phyloP scores from a whole-genome alignment of 73 alveolate species.

The Uronychia binucleata region DNA sequence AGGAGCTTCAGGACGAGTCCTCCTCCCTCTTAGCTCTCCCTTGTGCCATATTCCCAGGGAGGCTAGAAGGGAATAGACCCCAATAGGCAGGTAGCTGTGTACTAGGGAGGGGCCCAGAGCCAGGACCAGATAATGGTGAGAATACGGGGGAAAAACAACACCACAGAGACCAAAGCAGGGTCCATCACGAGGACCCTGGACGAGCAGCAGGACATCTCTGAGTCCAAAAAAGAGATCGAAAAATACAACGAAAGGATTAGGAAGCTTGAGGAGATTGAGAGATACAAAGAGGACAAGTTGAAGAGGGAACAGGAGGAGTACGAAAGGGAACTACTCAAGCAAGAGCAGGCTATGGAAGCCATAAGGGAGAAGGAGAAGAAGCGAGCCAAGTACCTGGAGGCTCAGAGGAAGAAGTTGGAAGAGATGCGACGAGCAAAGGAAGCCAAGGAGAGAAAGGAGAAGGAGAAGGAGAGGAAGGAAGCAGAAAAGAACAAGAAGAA shows the following conservation, averaged over 20 bases:
- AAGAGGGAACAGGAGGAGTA: constrained; percentile 9
- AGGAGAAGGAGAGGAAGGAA: neutral
- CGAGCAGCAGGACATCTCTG: neutral
- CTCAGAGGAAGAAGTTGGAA: constrained; percentile 24
- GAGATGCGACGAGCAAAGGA: constrained; percentile 3
- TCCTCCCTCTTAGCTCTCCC: too few species aligned
- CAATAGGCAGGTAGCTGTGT: too few species aligned
- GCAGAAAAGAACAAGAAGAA: constrained; percentile 3
- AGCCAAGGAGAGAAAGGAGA: neutral
- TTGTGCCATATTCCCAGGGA: too few species aligned
- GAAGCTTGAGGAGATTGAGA: constrained; percentile 21
- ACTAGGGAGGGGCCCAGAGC: neutral
- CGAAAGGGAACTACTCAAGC: constrained; percentile 5
- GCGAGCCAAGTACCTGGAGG: constrained; percentile 16
- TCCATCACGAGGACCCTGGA: neutral
- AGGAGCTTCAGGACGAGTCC: neutral
- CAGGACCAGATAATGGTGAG: neutral
- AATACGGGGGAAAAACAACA: constrained; percentile 21
- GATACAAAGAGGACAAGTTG: constrained; percentile 26
- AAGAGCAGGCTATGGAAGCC: constrained; percentile 7
- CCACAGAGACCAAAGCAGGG: constrained; percentile 2
- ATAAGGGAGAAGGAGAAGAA: neutral
- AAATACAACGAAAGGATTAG: neutral
- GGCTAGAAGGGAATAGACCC: too few species aligned
- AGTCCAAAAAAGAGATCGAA: neutral